Conservation (phyloP, 2,329 filamentous ascomycete genomes). For the Talaromyces pinophilus region DNA sequence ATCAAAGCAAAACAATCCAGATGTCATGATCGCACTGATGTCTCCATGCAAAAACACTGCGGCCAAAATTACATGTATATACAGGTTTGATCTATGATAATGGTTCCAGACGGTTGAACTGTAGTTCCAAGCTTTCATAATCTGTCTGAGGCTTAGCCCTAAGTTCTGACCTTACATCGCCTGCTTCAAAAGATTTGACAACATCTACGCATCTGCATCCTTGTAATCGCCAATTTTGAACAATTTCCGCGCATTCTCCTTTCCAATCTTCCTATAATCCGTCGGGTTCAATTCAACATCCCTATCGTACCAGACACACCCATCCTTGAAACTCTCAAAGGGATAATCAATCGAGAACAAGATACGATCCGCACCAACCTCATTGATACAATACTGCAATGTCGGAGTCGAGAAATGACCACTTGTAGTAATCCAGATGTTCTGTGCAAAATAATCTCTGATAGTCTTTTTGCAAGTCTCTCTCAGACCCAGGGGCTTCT, state of each 20-base stretch:
- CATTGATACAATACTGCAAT: constrained; percentile 32
- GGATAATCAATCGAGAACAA: constrained; percentile 34
- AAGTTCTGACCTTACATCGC: background rate
- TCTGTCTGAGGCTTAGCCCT: background rate
- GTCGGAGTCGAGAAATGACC: constrained; percentile 35
- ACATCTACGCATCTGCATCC: constrained; percentile 21
- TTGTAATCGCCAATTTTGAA: constrained; percentile 24
- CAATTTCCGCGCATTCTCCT: constrained; percentile 29
- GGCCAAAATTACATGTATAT: too few species aligned
- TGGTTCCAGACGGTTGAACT: background rate
- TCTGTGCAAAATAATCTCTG: constrained; percentile 26
- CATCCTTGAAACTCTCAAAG: constrained; percentile 27
- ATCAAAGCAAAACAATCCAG: too few species aligned
- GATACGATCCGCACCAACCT: constrained; percentile 33
- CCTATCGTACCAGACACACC: constrained; percentile 31
- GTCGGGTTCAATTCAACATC: constrained; percentile 27
- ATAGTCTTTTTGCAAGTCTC: constrained; percentile 32
- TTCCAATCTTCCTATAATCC: constrained; percentile 30
- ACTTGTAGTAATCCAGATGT: constrained; percentile 36
- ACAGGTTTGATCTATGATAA: background rate
- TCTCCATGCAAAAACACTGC: too few species aligned
- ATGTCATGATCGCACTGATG: too few species aligned
- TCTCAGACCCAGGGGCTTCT: constrained; percentile 32
- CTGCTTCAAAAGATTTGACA: background rate
- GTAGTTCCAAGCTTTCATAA: background rate